Conservation (phyloP, 768 basidiomycete genomes). For the Lactifluus volemus region DNA sequence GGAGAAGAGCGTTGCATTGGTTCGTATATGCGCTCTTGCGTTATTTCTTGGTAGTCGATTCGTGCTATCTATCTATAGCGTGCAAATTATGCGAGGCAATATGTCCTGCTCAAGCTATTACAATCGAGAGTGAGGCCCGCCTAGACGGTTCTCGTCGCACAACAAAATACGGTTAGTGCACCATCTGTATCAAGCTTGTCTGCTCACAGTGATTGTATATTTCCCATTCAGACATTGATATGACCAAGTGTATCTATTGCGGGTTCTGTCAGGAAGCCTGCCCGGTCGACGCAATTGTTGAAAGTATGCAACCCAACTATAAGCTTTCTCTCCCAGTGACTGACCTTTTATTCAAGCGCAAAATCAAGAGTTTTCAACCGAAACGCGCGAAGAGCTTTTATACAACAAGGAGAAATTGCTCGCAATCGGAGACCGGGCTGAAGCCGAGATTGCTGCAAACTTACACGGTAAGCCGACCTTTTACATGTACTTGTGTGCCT, state of each 20-base stretch:
- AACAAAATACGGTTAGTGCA: slow-evolving; percentile 81
- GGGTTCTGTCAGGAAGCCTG: slow-evolving; percentile 99
- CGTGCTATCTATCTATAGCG: slow-evolving; percentile 40
- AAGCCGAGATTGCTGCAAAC: slow-evolving; percentile 97
- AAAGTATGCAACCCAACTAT: slow-evolving; percentile 53
- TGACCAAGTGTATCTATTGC: slow-evolving; percentile 99
- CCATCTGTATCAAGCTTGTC: not conserved
- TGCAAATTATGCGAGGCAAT: slow-evolving; percentile 99
- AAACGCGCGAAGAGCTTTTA: slow-evolving; percentile 94
- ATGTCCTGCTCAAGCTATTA: slow-evolving; percentile 98
- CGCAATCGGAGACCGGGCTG: slow-evolving; percentile 91
- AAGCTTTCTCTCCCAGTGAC: not conserved
- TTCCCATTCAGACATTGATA: slow-evolving; percentile 74
- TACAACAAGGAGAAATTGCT: slow-evolving; percentile 99
- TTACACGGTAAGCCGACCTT: slow-evolving; percentile 47
- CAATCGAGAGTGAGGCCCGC: slow-evolving; percentile 96
- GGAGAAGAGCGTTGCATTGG: slow-evolving; percentile 99
- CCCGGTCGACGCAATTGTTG: slow-evolving; percentile 98
- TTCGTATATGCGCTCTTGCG: slow-evolving; percentile 32
- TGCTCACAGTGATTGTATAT: not conserved
- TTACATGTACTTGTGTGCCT: slow-evolving; percentile 1
- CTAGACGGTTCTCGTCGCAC: slow-evolving; percentile 93
- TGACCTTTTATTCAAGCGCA: slow-evolving; percentile 48
- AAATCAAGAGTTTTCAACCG: slow-evolving; percentile 96
- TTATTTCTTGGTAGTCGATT: not conserved